Evolutionary conservation across 2,329 filamentous ascomycete genomes (phyloP).

Genomic region (Cordyceps javanica): DNA sequence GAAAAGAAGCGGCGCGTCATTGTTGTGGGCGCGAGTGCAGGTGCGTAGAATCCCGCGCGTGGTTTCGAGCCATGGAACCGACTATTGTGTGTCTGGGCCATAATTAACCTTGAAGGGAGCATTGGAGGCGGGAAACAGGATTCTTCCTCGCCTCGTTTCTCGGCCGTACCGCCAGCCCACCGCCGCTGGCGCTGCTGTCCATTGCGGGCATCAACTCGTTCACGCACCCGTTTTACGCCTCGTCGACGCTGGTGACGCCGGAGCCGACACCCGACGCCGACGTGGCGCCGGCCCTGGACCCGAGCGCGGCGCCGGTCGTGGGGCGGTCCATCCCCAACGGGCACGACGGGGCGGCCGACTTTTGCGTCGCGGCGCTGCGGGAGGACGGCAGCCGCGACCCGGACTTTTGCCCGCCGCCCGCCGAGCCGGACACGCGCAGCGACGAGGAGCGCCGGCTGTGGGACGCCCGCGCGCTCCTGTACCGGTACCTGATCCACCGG

Average conservation of each 20-base stretch:
- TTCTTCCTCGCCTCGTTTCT: constrained; percentile 26
- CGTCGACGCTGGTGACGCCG: constrained; percentile 23
- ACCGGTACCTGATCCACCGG: constrained; percentile 28
- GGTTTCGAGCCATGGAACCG: too few relatives aligned
- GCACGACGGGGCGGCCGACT: constrained; percentile 17
- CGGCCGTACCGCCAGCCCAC: constrained; percentile 24
- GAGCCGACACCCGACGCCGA: constrained; percentile 22
- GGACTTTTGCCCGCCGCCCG: constrained; percentile 12
- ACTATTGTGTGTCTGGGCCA: too few relatives aligned
- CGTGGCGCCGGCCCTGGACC: constrained; percentile 19
- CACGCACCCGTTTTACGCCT: constrained; percentile 30
- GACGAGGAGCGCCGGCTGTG: not conserved
- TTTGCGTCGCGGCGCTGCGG: constrained; percentile 23
- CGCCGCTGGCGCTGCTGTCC: constrained; percentile 28
- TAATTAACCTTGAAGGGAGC: too few relatives aligned
- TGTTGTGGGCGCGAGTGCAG: constrained; percentile 28
- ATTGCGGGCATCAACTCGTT: constrained; percentile 31
- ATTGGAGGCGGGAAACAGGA: too few relatives aligned
- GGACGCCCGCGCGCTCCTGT: constrained; percentile 21
- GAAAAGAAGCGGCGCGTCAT: constrained; percentile 22
- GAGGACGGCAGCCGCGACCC: constrained; percentile 23
- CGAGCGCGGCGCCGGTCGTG: constrained; percentile 18
- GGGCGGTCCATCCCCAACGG: constrained; percentile 14
- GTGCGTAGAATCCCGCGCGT: too few relatives aligned
- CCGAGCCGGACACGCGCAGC: not conserved